These are phyloP conservation scores for Penicillium mononematosum DNA, from an alignment of 495 filamentous ascomycete genomes.

Conservation along the genomic window DNA sequence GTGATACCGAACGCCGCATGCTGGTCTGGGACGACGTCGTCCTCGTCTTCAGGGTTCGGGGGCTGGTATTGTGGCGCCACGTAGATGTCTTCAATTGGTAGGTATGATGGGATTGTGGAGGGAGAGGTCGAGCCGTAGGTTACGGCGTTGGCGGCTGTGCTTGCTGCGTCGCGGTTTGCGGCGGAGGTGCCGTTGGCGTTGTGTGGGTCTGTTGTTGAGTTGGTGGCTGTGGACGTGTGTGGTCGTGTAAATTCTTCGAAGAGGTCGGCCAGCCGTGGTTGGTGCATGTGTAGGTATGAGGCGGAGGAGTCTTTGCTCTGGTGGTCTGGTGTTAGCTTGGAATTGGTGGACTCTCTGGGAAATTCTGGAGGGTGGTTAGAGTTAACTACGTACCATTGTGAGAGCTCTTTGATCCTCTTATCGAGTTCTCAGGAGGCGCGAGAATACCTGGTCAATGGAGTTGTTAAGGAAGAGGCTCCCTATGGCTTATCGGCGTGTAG, in stretches of 20 bases:
- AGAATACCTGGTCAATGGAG: background rate
- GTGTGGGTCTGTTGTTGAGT: constrained; percentile 25
- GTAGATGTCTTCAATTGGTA: constrained; percentile 70
- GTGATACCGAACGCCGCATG: constrained; percentile 96
- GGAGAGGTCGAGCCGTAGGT: constrained; percentile 41
- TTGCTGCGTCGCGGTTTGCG: constrained; percentile 22
- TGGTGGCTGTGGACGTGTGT: constrained; percentile 31
- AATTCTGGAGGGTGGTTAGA: background rate
- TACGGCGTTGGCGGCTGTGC: constrained; percentile 19
- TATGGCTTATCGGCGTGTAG: background rate
- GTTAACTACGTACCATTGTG: constrained; percentile 24
- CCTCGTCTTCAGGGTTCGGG: constrained; percentile 94
- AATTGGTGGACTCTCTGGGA: background rate
- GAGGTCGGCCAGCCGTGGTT: constrained; percentile 77
- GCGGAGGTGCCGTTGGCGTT: constrained; percentile 21
- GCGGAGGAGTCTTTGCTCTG: constrained; percentile 87
- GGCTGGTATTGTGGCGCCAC: constrained; percentile 88
- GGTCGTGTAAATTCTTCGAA: constrained; percentile 76
- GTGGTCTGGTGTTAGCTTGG: constrained; percentile 4
- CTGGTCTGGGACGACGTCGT: constrained; percentile 95
- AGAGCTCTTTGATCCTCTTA: background rate
- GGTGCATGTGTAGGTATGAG: constrained; percentile 85
- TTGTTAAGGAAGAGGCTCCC: background rate
- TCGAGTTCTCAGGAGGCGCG: background rate
- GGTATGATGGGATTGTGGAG: constrained; percentile 44